Evolutionary conservation across 176 grass and related monocot species (phyloP).

Genomic region (Oryza coarctata): DNA sequence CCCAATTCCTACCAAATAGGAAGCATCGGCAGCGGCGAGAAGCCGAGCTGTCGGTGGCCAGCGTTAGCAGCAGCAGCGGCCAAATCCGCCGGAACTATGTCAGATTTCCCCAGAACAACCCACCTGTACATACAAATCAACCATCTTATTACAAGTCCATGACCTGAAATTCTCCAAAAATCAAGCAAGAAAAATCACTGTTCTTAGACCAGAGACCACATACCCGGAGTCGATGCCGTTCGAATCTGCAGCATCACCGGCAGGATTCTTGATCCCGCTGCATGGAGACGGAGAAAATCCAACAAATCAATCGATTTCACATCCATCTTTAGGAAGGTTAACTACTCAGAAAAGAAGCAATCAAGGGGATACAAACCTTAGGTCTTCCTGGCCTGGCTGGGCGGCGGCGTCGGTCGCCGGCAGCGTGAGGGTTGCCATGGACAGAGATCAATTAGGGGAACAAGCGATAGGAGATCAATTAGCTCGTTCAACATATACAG

Average conservation of each 20-base stretch:
- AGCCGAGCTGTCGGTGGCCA: constrained; percentile 7
- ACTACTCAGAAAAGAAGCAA: background rate
- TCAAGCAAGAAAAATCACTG: background rate
- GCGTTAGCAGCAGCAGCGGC: constrained; percentile 8
- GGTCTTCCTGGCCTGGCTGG: constrained; percentile 2
- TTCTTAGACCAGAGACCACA: background rate
- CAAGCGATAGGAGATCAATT: constrained; percentile 8
- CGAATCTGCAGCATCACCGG: constrained; percentile 19
- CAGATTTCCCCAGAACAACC: constrained; percentile 46
- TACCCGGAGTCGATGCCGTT: constrained; percentile 41
- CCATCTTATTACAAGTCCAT: constrained; percentile 24
- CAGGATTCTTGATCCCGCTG: background rate
- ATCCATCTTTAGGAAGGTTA: background rate
- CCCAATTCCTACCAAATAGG: constrained; percentile 40
- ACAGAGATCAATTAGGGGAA: background rate
- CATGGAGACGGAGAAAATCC: background rate
- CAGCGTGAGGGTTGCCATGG: constrained; percentile 46
- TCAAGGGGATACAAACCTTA: background rate
- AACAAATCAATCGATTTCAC: background rate
- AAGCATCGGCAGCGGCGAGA: constrained; percentile 47
- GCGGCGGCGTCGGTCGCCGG: constrained; percentile 3
- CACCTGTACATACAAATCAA: constrained; percentile 34
- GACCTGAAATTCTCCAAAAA: background rate
- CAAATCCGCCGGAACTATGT: constrained; percentile 39
- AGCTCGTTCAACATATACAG: background rate